phyloP scores from a whole-genome alignment of 2,329 filamentous ascomycete genomes.

The Capronia epimyces region DNA sequence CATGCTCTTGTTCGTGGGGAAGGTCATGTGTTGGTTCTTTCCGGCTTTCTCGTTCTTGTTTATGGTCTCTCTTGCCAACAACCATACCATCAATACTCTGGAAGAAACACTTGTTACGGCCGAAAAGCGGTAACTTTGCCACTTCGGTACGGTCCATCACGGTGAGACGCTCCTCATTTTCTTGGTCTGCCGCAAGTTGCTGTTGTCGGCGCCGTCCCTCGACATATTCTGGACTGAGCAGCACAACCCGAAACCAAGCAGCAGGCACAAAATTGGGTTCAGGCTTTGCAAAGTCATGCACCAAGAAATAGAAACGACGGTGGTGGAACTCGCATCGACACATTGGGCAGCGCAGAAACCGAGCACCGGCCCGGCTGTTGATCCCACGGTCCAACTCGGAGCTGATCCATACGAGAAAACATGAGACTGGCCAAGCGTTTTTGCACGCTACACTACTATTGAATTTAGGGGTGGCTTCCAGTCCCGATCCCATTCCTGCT shows the following conservation, averaged over 20 bases:
- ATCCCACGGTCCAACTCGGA: conserved; percentile 3
- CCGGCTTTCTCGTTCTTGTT: background rate
- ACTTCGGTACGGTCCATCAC: conserved; percentile 11
- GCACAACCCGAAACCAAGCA: conserved; percentile 7
- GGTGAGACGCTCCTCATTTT: background rate
- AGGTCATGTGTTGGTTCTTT: too few relatives aligned
- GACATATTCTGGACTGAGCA: conserved; percentile 8
- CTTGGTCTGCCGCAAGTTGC: background rate
- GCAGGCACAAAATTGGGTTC: background rate
- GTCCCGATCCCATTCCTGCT: too few relatives aligned
- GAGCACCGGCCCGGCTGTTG: background rate
- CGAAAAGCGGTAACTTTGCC: conserved; percentile 6
- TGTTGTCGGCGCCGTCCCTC: background rate
- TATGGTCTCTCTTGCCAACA: background rate
- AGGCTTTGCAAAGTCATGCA: background rate
- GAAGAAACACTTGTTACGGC: conserved; percentile 1
- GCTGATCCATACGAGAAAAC: conserved; percentile 11
- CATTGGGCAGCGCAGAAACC: conserved; percentile 14
- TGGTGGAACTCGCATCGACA: conserved; percentile 11
- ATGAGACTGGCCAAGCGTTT: conserved; percentile 6
- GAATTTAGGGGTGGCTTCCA: background rate
- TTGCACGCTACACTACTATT: background rate
- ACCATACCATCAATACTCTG: background rate
- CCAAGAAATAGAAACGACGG: background rate
- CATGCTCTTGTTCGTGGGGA: too few relatives aligned